phyloP scores from a whole-genome alignment of 202 grass and related monocot genomes.

The Zoysia matrella region DNA sequence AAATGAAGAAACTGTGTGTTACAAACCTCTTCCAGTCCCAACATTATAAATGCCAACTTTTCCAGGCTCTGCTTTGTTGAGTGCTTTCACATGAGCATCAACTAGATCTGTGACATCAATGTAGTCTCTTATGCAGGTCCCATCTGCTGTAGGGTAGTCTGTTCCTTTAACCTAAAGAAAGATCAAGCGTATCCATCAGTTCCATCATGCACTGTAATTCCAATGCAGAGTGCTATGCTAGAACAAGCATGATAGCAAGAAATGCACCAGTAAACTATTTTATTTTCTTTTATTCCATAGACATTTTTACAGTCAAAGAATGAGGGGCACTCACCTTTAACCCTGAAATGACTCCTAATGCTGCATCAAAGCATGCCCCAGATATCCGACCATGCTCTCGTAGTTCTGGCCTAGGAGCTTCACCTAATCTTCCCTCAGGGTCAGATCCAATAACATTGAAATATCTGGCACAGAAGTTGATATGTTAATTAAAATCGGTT shows the following conservation, averaged over 20 bases:
- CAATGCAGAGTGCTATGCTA: not conserved
- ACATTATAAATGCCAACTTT: conserved; percentile 70
- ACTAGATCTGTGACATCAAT: conserved; percentile 98
- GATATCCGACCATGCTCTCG: conserved; percentile 96
- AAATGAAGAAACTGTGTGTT: conserved; percentile 30
- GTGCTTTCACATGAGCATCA: conserved; percentile 97
- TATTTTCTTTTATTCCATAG: conserved; percentile 1
- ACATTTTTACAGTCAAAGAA: conserved; percentile 9
- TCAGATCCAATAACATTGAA: conserved; percentile 99
- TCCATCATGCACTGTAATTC: not conserved
- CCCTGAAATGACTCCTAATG: conserved; percentile 75
- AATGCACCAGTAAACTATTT: conserved; percentile 17
- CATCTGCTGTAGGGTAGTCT: conserved; percentile 66
- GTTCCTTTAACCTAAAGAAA: conserved; percentile 77
- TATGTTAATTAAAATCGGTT: conserved; percentile 36
- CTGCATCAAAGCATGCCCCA: conserved; percentile 96
- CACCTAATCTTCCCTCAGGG: conserved; percentile 91
- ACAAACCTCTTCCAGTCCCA: conserved; percentile 91
- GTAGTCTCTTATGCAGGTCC: conserved; percentile 62
- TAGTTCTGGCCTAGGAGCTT: conserved; percentile 91
- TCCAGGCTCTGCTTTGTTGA: conserved; percentile 64
- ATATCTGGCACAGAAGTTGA: conserved; percentile 60
- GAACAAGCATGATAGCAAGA: conserved; percentile 14
- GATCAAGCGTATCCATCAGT: conserved; percentile 31
- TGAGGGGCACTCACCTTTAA: conserved; percentile 64